Percentiles rank a stretch among this genome's conserved stretches.
phyloP scores from a whole-genome alignment of 1,284 basidiomycete genomes.

The Fomitiporia mediterranea region DNA sequence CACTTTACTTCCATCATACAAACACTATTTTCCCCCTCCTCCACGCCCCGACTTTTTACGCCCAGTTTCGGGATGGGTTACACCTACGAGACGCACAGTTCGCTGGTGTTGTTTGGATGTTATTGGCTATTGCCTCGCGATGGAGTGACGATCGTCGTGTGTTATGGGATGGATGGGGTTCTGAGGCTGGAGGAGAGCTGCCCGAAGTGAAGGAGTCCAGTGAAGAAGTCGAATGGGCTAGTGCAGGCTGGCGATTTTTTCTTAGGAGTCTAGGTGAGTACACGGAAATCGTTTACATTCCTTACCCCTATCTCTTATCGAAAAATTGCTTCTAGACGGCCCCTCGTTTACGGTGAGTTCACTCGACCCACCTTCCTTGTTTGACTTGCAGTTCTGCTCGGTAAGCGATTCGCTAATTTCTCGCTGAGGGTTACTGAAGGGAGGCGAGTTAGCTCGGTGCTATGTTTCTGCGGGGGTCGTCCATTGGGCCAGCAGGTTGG shows the following conservation, averaged over 20 bases:
- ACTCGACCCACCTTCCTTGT: conserved; percentile 33
- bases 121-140: conserved; percentile 48
- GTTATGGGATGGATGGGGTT: conserved; percentile 34
- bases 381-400: conserved; percentile 35
- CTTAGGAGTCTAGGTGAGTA: conserved; percentile 30
- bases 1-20: conserved; percentile 43
- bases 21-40: conserved; percentile 43
- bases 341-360: conserved; percentile 20
- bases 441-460: conserved; percentile 7
- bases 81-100: conserved; percentile 42
- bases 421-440: conserved; percentile 26
- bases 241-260: conserved; percentile 35
- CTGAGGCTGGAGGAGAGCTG: conserved; percentile 31
- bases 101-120: conserved; percentile 42
- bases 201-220: conserved; percentile 22
- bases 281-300: background rate
- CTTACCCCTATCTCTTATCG: background rate
- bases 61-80: conserved; percentile 38
- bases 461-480: conserved; percentile 22
- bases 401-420: conserved; percentile 31
- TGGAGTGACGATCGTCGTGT: conserved; percentile 45
- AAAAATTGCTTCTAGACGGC: too few species aligned
- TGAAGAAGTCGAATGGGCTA: conserved; percentile 19
- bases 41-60: conserved; percentile 45
- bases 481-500: conserved; percentile 38